Evolutionary conservation across 805 yeast species (phyloP), one percentile per base, ranked within the genome.

Genomic region (Barnettozyma vustinii): DNA sequence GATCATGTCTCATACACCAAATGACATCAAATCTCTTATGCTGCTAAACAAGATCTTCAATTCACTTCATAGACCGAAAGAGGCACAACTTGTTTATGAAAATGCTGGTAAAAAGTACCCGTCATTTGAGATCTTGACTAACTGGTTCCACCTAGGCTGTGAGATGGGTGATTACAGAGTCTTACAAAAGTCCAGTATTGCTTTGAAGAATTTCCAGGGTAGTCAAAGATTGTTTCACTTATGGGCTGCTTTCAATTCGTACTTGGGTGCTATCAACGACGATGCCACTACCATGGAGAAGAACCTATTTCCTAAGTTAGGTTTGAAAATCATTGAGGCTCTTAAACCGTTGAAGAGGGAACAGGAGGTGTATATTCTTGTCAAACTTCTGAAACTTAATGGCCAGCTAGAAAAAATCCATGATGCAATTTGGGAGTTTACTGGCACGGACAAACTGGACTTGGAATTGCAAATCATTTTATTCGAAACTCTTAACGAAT

Each of bases 291-390:
- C 67, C 0, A 70, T 76, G 48, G 86, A 81, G 54, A 58, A 60
- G 44, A 68, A 62, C 36, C 64, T 89, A 36, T 79, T 79, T 51
- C 83, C 87, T 1, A 69, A 74, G 50, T 66, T 89, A 32, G 91
- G 89, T 0, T 58, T 73, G 50, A 79, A 83, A 54, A 61, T 84
- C 53, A 61, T 85, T 26, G 80, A 76, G 26, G 64, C 65, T n/a
- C 60, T 75, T 16, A 67, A 69, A 40, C 87, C 92, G 1, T 69
- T 73, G 41, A 55, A 68, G 37, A 69, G 72, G 19, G 78, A 84
- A 9, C 95, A 88, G 56, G 95, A 90, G 51, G 66, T 76, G 2
- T 87, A 69, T 54, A 77, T 88, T 2, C 74, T 74, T 49, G 81
- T 80, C 2, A 67, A 72, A 39, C 72, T 87, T 2, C 64, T 82